A percentile compares a stretch with the other conserved stretches of the same genome.
Evolutionary conservation across 352 stramenopile genomes (phyloP).

Genomic region (Phytophthora foliorum): DNA sequence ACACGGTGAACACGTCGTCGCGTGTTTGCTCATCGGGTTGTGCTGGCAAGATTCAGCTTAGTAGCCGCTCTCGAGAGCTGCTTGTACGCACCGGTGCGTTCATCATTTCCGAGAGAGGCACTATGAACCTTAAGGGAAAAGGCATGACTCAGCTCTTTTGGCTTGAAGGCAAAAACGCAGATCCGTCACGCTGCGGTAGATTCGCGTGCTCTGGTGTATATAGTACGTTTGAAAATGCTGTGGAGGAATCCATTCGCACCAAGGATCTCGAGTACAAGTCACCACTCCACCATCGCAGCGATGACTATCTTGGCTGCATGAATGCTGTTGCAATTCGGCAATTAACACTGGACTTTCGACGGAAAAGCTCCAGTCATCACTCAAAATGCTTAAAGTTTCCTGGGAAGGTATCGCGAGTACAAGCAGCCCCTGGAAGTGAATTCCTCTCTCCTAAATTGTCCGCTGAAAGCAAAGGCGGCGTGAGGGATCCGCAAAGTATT

Average conservation of each 20-base stretch:
- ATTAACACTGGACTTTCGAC: slow-evolving; percentile 59
- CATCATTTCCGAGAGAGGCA: slow-evolving; percentile 64
- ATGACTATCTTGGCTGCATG: slow-evolving; percentile 72
- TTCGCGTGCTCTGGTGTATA: slow-evolving; percentile 43
- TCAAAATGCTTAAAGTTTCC: slow-evolving; percentile 4
- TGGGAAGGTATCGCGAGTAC: slow-evolving; percentile 8
- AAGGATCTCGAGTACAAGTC: slow-evolving; percentile 46
- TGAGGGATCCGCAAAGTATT: slow-evolving; percentile 16
- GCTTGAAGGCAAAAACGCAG: slow-evolving; percentile 64
- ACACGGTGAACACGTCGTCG: slow-evolving; percentile 87
- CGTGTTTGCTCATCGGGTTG: slow-evolving; percentile 80
- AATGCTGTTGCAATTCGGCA: slow-evolving; percentile 67
- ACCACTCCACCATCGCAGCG: slow-evolving; percentile 51
- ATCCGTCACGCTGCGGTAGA: slow-evolving; percentile 2
- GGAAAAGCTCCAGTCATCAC: slow-evolving; percentile 30
- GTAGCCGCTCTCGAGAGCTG: slow-evolving; percentile 59
- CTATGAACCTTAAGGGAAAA: slow-evolving; percentile 82
- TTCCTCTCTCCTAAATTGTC: neutral
- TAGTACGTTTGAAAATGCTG: slow-evolving; percentile 45
- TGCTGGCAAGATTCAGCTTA: slow-evolving; percentile 78
- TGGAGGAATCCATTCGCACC: slow-evolving; percentile 64
- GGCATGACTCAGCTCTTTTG: slow-evolving; percentile 74
- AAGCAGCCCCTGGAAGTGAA: slow-evolving; percentile 9
- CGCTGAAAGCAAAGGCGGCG: neutral
- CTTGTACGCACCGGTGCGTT: slow-evolving; percentile 58